phyloP scores from a whole-genome alignment of 2,329 filamentous ascomycete genomes.

The Trichocomaceae sp. region DNA sequence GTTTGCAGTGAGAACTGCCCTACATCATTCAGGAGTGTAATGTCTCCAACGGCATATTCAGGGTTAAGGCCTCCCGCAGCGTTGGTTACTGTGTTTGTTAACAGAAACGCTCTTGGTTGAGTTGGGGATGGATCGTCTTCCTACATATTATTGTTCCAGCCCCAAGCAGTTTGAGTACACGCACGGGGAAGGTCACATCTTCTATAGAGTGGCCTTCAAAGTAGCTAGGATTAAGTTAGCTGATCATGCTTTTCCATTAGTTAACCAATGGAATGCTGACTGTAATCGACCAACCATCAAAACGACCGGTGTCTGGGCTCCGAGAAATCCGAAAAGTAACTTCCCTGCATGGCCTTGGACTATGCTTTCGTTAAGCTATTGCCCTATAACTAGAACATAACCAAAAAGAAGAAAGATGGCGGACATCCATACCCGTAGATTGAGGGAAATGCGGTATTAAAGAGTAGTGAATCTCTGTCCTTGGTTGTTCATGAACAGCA shows the following conservation, averaged over 20 bases:
- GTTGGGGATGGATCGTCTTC: background rate
- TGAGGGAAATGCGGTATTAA: slow-evolving; percentile 57
- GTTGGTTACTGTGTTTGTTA: slow-evolving; percentile 50
- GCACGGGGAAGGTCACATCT: slow-evolving; percentile 56
- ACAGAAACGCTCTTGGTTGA: slow-evolving; percentile 7
- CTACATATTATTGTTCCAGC: slow-evolving; percentile 54
- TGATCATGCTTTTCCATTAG: background rate
- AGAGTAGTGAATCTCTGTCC: slow-evolving; percentile 51
- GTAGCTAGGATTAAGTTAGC: slow-evolving; percentile 42
- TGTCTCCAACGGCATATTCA: slow-evolving; percentile 58
- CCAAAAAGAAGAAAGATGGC: background rate
- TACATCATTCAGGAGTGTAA: slow-evolving; percentile 60
- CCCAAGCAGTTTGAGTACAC: slow-evolving; percentile 57
- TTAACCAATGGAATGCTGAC: slow-evolving; percentile 39
- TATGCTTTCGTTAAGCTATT: slow-evolving; percentile 19
- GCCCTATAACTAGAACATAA: background rate
- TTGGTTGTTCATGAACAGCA: slow-evolving; percentile 46
- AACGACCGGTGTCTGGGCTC: slow-evolving; percentile 50
- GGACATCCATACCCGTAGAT: slow-evolving; percentile 47
- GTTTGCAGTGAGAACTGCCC: slow-evolving; percentile 15
- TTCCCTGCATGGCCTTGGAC: slow-evolving; percentile 58
- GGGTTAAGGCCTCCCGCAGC: slow-evolving; percentile 60
- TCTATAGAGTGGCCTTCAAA: slow-evolving; percentile 62
- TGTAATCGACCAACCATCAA: slow-evolving; percentile 60
- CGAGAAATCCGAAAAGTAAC: slow-evolving; percentile 57